Evolutionary conservation across 2,329 filamentous ascomycete genomes (phyloP), one percentile per base, ranked within the genome.

Genomic region (Hortaea sp.): DNA sequence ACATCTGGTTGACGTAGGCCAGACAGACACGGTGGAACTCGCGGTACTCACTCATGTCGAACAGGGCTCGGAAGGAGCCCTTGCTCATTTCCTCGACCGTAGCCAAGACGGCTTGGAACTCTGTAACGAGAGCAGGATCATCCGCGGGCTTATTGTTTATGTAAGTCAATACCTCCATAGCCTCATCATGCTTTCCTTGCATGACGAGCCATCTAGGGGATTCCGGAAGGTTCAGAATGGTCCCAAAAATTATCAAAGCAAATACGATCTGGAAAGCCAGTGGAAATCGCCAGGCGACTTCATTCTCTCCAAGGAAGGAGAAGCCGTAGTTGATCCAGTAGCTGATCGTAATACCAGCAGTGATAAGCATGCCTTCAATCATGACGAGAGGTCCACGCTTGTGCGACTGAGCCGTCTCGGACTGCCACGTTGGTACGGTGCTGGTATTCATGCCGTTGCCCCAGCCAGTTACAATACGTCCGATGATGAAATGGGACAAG

Each of bases 131-230:
- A 40, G 65, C 66, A 13, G 63, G 57, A 42, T 73, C 67, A 13
- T 74, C 70, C 29, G 62, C 58, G 6, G 69, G 61, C 12, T 72
- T 66, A 42, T 76, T 70, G 45, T 69, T 65, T 4, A 77, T 59
- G 11, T 70, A 71, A 2, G 59, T 62, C 29, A 76, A 57, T 2
- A 76, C 71, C 10, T 68, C 59, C 7, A 69, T 57, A 0, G 74
- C 73, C 52, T 76, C 70, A 13, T 76, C 69, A 49, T 77, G 73
- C 10, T 69, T 66, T 37, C 75, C 76, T 57, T 76, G 75, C 41
- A 78, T 59, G 28, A 79, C 71, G 5, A 81, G 66, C 73, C 76
- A 79, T 44, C 77, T 69, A 7, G 77, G 77, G 0, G 74, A 77
- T 32, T 81, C 77, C 7, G 76, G 76, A 1, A 79, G 64, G 10